Evolutionary conservation across 352 stramenopile genomes (phyloP), one percentile per base, ranked within the genome.

Genomic region (Globisporangium carolinianum): DNA sequence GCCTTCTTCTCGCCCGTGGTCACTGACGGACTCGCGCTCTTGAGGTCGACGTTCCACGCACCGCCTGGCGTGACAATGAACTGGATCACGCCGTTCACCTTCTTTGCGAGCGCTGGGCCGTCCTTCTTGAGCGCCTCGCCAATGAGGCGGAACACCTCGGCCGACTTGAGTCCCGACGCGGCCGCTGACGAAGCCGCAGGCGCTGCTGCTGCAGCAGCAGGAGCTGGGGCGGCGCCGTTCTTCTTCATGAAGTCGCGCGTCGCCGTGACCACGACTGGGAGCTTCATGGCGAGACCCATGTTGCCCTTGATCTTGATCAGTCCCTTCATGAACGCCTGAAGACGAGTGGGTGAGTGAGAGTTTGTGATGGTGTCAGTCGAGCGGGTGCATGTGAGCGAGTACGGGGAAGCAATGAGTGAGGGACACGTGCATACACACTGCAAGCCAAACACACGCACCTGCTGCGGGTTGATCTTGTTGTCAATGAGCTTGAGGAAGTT

Each of bases 281-380:
- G 76, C 79, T 98, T 98, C 87, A 97, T 97, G 36, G 91, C 93
- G 15, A 97, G 73, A 17, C 79, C 83, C 89, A 97, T 97, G 62
- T 97, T 98, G 55, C 93, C 93, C 72, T 97, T 97, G 63, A 98
- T 93, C 72, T 97, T 97, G 53, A 98, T 72, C 55, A 96, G 83
- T 12, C 89, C 88, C 75, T 97, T 96, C 89, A 97, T 96, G 68
- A 97, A 97, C 43, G 93, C 92, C 73, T 57, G 24, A 24, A 24
- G 24, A 24, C 24, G 24, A 1, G 24, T 24, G 24, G 24, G 24
- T 24, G 24, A 24, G 24, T 24, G 24, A 24, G 24, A 24, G 24
- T 24, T 24, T 24, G 24, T 24, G 24, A 24, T 24, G 24, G 2
- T 24, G 24, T 24, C 38, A 17, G 42, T 47, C 42, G 4, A 47